These are phyloP conservation scores for Triticum timopheevii DNA, from an alignment of 176 grass and related monocot species.

Conservation along the genomic window DNA sequence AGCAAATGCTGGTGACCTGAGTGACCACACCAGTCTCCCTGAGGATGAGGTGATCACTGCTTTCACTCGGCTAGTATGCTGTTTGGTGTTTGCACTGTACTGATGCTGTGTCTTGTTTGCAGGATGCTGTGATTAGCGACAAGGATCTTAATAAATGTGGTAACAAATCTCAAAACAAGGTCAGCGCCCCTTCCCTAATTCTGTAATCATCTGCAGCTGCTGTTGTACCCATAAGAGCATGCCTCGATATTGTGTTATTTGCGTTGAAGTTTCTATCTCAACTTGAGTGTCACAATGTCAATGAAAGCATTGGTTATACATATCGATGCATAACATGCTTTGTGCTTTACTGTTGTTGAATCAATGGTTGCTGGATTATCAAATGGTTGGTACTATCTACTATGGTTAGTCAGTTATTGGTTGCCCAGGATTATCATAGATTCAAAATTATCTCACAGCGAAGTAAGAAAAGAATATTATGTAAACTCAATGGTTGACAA, in stretches of 20 bases:
- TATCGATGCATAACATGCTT: not conserved
- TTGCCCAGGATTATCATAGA: not conserved
- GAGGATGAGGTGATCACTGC: slow-evolving; percentile 36
- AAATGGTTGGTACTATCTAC: not conserved
- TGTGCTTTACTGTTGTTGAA: not conserved
- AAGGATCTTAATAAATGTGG: not conserved
- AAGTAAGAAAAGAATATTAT: not conserved
- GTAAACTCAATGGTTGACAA: not conserved
- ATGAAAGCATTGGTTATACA: not conserved
- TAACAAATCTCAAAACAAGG: slow-evolving; percentile 17
- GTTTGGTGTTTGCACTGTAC: not conserved
- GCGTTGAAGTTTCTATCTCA: not conserved
- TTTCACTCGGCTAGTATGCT: not conserved
- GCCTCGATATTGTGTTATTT: not conserved
- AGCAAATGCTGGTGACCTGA: not conserved
- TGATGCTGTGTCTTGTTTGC: not conserved
- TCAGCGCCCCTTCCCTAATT: not conserved
- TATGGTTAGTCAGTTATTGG: not conserved
- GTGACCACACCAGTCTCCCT: slow-evolving; percentile 9
- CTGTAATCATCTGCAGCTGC: not conserved
- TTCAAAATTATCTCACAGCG: not conserved
- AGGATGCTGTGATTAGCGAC: slow-evolving; percentile 32
- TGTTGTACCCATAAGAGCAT: not conserved
- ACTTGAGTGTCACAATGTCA: not conserved
- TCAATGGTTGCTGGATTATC: not conserved